Evolutionary conservation across 306 rosid genomes (phyloP), one percentile per base, ranked within the genome.

Genomic region (Vigna radiata): DNA sequence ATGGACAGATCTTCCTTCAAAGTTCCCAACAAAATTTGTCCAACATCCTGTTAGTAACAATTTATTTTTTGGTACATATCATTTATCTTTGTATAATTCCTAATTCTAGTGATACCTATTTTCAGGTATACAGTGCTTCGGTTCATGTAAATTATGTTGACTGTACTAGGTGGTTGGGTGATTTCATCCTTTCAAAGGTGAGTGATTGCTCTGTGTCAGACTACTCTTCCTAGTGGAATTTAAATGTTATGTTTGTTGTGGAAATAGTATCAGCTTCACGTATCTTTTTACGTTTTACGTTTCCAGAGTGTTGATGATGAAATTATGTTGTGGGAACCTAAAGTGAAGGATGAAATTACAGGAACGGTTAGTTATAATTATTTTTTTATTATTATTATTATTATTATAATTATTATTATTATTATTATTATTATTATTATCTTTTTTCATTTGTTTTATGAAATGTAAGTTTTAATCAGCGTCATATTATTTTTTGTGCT

Each of bases 121-220:
- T 83, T 85, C 94, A 92, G 97, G 89, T 92, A 67, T 87, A 92
- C 79, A 87, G 76, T 76, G 96, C 94, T 41, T 82, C 94, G 2
- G 88, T 95, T 66, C 99, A 95, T 88, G 72, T 93, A 15, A 95
- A 95, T 82, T 95, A 95, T 36, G 99, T 95, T 46, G 99, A 95
- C 93, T 95, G 99, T 79, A 95, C 77, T 86, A 90, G 99, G 81
- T 95, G 99, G 99, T 91, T 95, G 17, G 99, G 99, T 50, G 99
- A 95, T 80, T 92, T 90, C 79, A 81, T 95, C 54, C 97, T 95
- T 68, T 95, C 99, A 55, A 95, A 95, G 97, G 99, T 95, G 84
- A 90, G 83, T 58, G 27, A 11, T 72, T 63, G 23, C 77, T 67
- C 83, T 41, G 61, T 17, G 59, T 75, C 64, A 49, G 18, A 33